Conservation (phyloP, 768 basidiomycete species). For the Neoboletus subvelutipes region DNA sequence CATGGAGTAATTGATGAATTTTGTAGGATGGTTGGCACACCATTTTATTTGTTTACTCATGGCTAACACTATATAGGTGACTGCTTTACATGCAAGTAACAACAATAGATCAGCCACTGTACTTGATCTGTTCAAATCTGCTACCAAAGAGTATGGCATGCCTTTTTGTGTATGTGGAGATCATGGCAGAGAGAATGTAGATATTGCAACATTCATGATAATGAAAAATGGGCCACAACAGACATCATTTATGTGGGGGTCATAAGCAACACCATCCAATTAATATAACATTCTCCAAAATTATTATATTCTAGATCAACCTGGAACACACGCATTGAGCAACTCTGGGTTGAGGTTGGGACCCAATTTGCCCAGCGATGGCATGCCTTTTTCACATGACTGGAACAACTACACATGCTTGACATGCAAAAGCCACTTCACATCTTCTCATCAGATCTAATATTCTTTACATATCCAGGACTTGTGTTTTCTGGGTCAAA, state of each 20-base stretch:
- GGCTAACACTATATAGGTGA: neutral
- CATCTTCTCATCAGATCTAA: neutral
- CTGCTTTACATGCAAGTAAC: neutral
- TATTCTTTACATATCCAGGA: neutral
- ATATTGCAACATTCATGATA: too few relatives aligned
- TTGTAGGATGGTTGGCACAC: neutral
- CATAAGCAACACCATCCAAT: neutral
- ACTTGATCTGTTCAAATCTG: neutral
- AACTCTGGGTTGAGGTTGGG: slow-evolving; percentile 31
- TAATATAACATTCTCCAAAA: too few relatives aligned
- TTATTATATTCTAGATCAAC: neutral
- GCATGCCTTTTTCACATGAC: slow-evolving; percentile 25
- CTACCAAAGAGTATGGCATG: neutral
- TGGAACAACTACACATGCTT: neutral
- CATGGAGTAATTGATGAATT: neutral
- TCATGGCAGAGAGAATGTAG: too few relatives aligned
- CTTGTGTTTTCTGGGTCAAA: neutral
- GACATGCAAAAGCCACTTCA: neutral
- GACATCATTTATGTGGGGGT: neutral
- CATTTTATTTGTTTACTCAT: too few relatives aligned
- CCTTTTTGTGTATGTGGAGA: too few relatives aligned
- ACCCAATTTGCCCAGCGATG: slow-evolving; percentile 27
- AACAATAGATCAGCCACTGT: neutral
- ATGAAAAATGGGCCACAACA: too few relatives aligned
- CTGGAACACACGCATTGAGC: slow-evolving; percentile 29